phyloP scores from a whole-genome alignment of 306 rosid genomes.

The Cucurbita argyrosperma region DNA sequence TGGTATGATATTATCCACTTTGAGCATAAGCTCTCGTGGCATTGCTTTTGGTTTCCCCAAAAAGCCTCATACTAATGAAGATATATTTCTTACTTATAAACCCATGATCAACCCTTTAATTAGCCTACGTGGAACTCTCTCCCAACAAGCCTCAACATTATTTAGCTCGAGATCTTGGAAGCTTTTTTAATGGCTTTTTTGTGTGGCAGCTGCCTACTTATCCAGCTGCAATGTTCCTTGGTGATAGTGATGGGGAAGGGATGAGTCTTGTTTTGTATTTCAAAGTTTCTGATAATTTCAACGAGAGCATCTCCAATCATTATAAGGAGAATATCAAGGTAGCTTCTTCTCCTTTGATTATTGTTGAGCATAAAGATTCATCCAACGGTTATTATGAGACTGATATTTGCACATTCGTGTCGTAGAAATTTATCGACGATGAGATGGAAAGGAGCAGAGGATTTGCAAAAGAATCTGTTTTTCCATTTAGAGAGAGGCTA shows the following conservation, averaged over 20 bases:
- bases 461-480: conserved; percentile 50
- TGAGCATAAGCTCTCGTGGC: too few species aligned
- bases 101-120: too few species aligned
- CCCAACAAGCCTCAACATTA: too few species aligned
- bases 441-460: conserved; percentile 75
- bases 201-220: conserved; percentile 67
- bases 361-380: too few species aligned
- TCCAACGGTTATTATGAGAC: too few species aligned
- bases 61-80: too few species aligned
- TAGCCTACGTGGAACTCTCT: too few species aligned
- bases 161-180: too few species aligned
- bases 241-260: conserved; percentile 87
- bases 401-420: neutral
- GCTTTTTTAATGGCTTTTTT: conserved; percentile 1
- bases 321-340: conserved; percentile 76
- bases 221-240: conserved; percentile 81
- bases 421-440: conserved; percentile 63
- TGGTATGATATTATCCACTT: too few species aligned
- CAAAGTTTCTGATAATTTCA: conserved; percentile 47
- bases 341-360: neutral
- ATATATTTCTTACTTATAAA: too few species aligned
- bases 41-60: too few species aligned
- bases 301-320: conserved; percentile 45
- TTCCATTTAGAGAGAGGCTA: conserved; percentile 71
- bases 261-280: conserved; percentile 74